Evolutionary conservation across 2,329 filamentous ascomycete species (phyloP).

Genomic region (Rhinocladiella mackenziei): DNA sequence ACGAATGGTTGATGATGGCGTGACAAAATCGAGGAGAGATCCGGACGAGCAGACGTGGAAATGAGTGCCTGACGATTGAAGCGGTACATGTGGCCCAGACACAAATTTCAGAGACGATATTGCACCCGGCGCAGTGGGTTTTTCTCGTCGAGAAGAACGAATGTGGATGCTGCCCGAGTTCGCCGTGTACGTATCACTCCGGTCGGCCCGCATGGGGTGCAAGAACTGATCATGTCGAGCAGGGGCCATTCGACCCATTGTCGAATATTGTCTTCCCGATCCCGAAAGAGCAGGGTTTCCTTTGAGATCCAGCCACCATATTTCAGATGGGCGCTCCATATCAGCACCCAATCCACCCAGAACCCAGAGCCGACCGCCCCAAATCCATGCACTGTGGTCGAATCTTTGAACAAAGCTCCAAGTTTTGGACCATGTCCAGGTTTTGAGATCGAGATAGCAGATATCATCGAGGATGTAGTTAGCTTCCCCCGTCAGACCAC

Average conservation of each 20-base stretch:
- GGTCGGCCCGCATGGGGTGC: conserved; percentile 35
- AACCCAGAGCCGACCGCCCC: conserved; percentile 89
- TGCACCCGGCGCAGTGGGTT: conserved; percentile 68
- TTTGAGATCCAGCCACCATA: conserved; percentile 96
- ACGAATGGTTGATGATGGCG: conserved; percentile 80
- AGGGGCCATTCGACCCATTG: conserved; percentile 22
- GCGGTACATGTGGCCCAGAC: conserved; percentile 78
- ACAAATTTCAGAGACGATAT: conserved; percentile 89
- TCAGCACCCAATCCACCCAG: conserved; percentile 92
- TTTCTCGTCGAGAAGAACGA: conserved; percentile 48
- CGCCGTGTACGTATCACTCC: conserved; percentile 62
- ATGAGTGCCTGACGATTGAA: conserved; percentile 85
- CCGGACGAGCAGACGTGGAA: conserved; percentile 95
- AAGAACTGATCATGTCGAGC: conserved; percentile 39
- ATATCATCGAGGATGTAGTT: conserved; percentile 93
- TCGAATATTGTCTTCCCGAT: conserved; percentile 20
- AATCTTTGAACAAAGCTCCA: conserved; percentile 96
- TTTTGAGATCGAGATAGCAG: conserved; percentile 93
- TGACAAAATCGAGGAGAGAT: conserved; percentile 88
- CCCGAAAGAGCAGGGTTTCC: conserved; percentile 73
- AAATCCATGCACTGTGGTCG: conserved; percentile 92
- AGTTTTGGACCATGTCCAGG: conserved; percentile 92
- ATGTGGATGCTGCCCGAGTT: conserved; percentile 62
- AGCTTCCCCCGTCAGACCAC: conserved; percentile 90
- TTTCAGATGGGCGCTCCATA: conserved; percentile 93